Evolutionary conservation across 768 basidiomycete genomes (phyloP).

Genomic region (Leccinum truebloodii): DNA sequence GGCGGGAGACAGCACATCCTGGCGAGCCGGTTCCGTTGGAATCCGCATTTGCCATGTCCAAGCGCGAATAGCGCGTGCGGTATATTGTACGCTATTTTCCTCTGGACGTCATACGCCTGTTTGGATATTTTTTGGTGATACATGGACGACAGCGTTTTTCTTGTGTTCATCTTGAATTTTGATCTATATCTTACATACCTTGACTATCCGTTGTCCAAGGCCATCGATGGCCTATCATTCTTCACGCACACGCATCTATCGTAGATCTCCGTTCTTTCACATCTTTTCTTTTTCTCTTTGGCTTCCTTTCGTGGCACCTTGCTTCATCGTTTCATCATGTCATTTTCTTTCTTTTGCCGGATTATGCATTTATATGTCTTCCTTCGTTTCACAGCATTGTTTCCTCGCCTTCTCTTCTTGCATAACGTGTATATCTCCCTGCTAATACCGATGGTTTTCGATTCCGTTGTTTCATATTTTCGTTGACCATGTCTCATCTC

Average conservation of each 20-base stretch:
- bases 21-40: conserved; percentile 53
- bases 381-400: not conserved
- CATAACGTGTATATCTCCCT: not conserved
- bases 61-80: conserved; percentile 33
- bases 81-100: not conserved
- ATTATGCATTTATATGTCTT: not conserved
- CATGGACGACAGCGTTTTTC: conserved; percentile 10
- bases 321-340: not conserved
- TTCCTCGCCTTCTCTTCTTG: not conserved
- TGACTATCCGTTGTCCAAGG: not conserved
- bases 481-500: not conserved
- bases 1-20: conserved; percentile 46
- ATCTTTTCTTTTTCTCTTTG: conserved; percentile 5
- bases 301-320: not conserved
- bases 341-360: not conserved
- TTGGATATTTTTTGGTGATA: not conserved
- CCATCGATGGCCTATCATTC: conserved; percentile 9
- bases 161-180: conserved; percentile 8
- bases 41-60: conserved; percentile 63
- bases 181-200: conserved; percentile 14
- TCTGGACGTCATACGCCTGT: not conserved
- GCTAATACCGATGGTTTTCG: not conserved
- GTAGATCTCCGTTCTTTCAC: conserved; percentile 21
- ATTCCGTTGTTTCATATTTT: not conserved
- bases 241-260: conserved; percentile 11